Evolutionary conservation across 208 protist genomes (phyloP).

Genomic region (Trypanosoma boissoni): DNA sequence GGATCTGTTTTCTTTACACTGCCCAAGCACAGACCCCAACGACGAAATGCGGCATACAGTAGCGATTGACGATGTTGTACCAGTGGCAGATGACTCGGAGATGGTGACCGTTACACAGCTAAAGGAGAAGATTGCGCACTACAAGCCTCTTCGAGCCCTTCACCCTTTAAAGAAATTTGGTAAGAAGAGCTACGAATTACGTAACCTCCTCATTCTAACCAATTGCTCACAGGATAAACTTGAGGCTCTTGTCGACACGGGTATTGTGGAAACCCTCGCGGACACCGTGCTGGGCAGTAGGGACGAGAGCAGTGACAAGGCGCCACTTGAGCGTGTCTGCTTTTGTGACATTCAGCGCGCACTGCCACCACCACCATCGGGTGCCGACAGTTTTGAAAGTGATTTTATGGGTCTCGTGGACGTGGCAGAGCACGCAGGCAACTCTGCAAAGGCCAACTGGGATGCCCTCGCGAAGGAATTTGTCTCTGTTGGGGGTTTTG

Average conservation of each 20-base stretch:
- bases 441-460: slow-evolving; percentile 69
- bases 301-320: slow-evolving; percentile 9
- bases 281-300: slow-evolving; percentile 49
- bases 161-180: slow-evolving; percentile 39
- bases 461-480: slow-evolving; percentile 63
- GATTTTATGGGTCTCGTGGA: slow-evolving; percentile 76
- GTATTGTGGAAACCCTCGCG: slow-evolving; percentile 61
- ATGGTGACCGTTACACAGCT: slow-evolving; percentile 78
- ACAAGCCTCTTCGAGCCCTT: slow-evolving; percentile 49
- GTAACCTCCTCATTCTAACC: slow-evolving; percentile 83
- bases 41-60: slow-evolving; percentile 64
- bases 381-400: slow-evolving; percentile 71
- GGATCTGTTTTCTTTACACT: slow-evolving; percentile 82
- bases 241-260: slow-evolving; percentile 74
- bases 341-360: slow-evolving; percentile 73
- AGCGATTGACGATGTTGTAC: slow-evolving; percentile 80
- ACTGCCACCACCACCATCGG: slow-evolving; percentile 64
- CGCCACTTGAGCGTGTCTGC: slow-evolving; percentile 77
- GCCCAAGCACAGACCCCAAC: slow-evolving; percentile 40
- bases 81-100: slow-evolving; percentile 53
- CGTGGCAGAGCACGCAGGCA: slow-evolving; percentile 31
- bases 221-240: slow-evolving; percentile 59
- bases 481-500: slow-evolving; percentile 56
- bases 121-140: slow-evolving; percentile 66
- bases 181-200: slow-evolving; percentile 39